A percentile compares a stretch with the other conserved stretches of the same genome.
Conservation (phyloP, 257 asterid species). For the Lycium ferocissimum region DNA sequence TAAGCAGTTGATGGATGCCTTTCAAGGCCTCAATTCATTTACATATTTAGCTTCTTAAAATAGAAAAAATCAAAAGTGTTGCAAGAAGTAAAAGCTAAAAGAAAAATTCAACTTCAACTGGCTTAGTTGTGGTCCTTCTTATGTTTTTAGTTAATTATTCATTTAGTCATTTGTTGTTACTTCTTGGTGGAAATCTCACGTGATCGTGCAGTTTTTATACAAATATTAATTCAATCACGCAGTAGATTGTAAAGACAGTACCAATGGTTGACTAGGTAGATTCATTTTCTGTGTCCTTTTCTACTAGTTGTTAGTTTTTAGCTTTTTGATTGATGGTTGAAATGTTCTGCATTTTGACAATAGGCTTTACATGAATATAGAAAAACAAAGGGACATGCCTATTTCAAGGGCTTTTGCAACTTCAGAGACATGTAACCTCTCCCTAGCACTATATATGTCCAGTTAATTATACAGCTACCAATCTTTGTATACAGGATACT, state of each 20-base stretch:
- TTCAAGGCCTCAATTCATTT: neutral
- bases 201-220: neutral
- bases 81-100: constrained; percentile 24
- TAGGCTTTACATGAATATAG: neutral
- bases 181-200: neutral
- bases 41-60: constrained; percentile 1
- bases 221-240: neutral
- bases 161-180: neutral
- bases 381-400: neutral
- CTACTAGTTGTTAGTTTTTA: neutral
- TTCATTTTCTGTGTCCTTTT: neutral
- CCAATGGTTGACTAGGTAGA: neutral
- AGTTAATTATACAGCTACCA: neutral
- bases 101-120: neutral
- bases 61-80: neutral
- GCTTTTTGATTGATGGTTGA: neutral
- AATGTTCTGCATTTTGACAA: neutral
- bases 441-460: neutral
- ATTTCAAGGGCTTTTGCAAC: constrained; percentile 28
- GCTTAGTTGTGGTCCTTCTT: neutral
- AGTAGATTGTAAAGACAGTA: neutral
- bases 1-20: constrained; percentile 7
- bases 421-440: neutral
- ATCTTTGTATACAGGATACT: constrained; percentile 17
- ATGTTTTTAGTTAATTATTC: neutral